phyloP scores from a whole-genome alignment of 2,329 filamentous ascomycete species.

The Cercospora sp. region DNA sequence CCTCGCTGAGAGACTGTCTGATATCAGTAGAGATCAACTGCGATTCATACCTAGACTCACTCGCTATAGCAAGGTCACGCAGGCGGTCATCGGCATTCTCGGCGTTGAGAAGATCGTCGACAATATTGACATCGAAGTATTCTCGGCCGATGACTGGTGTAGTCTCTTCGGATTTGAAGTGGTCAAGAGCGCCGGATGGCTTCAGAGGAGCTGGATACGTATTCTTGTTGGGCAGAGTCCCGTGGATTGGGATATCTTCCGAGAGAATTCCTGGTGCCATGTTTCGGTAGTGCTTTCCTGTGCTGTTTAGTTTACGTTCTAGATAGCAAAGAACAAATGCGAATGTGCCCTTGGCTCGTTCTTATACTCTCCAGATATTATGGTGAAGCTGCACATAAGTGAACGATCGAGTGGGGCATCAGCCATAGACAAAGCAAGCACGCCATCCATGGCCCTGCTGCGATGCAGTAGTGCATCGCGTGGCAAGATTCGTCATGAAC shows the following conservation, averaged over 20 bases:
- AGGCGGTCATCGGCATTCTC: conserved; percentile 30
- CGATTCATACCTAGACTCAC: neutral
- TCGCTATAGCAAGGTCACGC: conserved; percentile 26
- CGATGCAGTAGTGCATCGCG: neutral
- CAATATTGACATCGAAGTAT: conserved; percentile 59
- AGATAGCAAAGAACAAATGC: neutral
- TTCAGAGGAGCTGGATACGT: conserved; percentile 46
- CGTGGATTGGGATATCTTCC: conserved; percentile 15
- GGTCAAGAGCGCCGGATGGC: conserved; percentile 45
- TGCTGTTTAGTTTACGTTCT: neutral
- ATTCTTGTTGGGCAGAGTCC: conserved; percentile 1
- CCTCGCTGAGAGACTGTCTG: conserved; percentile 64
- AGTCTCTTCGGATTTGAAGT: conserved; percentile 58
- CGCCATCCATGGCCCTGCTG: conserved; percentile 2
- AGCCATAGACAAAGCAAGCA: neutral
- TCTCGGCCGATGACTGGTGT: conserved; percentile 65
- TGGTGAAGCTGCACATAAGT: neutral
- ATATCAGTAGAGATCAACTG: neutral
- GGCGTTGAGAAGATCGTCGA: conserved; percentile 61
- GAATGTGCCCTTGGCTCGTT: neutral
- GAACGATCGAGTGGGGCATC: neutral
- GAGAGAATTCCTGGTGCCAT: conserved; percentile 27
- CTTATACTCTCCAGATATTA: neutral
- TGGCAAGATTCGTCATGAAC: neutral
- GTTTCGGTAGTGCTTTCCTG: neutral